These are phyloP conservation scores for Claviceps cyperi DNA, from an alignment of 2,329 filamentous ascomycete species.

Conservation along the genomic window DNA sequence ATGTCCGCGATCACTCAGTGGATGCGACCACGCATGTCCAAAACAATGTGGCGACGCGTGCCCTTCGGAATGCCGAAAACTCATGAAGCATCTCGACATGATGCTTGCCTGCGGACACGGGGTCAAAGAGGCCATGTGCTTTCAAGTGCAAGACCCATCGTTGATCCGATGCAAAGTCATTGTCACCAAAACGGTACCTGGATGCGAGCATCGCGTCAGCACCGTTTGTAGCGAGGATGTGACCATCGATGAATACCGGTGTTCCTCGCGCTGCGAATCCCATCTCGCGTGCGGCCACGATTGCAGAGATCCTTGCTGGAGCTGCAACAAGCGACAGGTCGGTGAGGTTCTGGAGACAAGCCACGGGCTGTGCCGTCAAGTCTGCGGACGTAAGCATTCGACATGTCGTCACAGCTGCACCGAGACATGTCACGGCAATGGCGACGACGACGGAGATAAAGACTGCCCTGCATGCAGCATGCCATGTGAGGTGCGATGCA, in stretches of 20 bases:
- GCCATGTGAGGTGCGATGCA: conserved; percentile 41
- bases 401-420: conserved; percentile 44
- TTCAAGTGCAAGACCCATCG: conserved; percentile 27
- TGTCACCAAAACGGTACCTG: conserved; percentile 33
- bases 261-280: conserved; percentile 30
- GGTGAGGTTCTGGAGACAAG: conserved; percentile 15
- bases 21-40: conserved; percentile 21
- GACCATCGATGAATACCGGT: conserved; percentile 25
- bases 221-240: conserved; percentile 38
- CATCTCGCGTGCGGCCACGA: conserved; percentile 41
- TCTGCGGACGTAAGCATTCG: conserved; percentile 33
- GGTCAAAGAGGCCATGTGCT: conserved; percentile 17
- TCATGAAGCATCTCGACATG: background rate
- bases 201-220: conserved; percentile 38
- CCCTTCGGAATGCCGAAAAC: background rate
- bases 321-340: conserved; percentile 28
- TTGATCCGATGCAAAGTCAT: conserved; percentile 31
- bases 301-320: conserved; percentile 34
- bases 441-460: conserved; percentile 1
- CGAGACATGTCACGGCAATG: conserved; percentile 34
- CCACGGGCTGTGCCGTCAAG: conserved; percentile 33
- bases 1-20: conserved; percentile 26
- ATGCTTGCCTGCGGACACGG: conserved; percentile 1
- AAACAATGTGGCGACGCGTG: background rate
- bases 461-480: conserved; percentile 31